phyloP scores from a whole-genome alignment of 2,329 filamentous ascomycete species.

The Capronia americana region DNA sequence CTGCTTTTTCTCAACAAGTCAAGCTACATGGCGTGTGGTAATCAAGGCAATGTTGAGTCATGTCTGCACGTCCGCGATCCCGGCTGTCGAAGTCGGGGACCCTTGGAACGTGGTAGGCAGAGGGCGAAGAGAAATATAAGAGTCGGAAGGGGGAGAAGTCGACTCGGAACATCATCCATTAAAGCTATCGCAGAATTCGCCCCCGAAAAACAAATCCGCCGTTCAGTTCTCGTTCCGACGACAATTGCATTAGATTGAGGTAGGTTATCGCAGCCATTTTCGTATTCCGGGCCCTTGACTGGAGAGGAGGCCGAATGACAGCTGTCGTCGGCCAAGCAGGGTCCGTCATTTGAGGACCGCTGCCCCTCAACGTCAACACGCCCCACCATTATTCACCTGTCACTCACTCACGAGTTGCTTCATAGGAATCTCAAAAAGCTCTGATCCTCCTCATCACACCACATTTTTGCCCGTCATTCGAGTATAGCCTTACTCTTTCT shows the following conservation, averaged over 20 bases:
- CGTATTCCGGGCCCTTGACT: neutral
- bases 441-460: conserved; percentile 35
- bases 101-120: neutral
- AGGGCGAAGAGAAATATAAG: conserved; percentile 4
- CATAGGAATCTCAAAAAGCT: conserved; percentile 33
- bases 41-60: conserved; percentile 31
- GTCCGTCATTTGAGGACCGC: conserved; percentile 2
- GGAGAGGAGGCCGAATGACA: neutral
- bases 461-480: conserved; percentile 17
- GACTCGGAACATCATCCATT: neutral
- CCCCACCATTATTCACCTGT: conserved; percentile 31
- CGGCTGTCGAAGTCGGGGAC: neutral
- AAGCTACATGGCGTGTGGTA: conserved; percentile 24
- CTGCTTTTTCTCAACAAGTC: conserved; percentile 26
- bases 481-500: conserved; percentile 21
- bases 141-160: neutral
- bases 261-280: conserved; percentile 11
- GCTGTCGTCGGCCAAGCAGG: conserved; percentile 18
- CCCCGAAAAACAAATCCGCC: neutral
- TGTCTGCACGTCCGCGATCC: conserved; percentile 3
- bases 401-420: conserved; percentile 35
- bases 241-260: neutral
- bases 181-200: conserved; percentile 3
- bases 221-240: conserved; percentile 10
- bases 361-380: conserved; percentile 36